Base-by-base conservation (phyloP, 1,284 basidiomycete species). In the Cryptococcus maquisensis region DNA sequence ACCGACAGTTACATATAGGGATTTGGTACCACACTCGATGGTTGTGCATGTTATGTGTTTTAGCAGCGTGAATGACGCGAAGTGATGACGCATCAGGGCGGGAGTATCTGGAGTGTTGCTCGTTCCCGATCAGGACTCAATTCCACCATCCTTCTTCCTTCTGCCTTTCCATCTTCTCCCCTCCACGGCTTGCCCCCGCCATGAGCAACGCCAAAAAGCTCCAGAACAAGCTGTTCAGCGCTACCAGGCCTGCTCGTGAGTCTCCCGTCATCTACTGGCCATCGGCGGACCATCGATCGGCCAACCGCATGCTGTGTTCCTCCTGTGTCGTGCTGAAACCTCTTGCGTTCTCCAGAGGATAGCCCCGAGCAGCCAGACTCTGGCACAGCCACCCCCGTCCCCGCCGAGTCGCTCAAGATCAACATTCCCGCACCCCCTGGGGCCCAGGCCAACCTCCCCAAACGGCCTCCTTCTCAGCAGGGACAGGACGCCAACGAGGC, bases 171-270 rank as follows among this genome's bases (percentile, higher is more conserved):
- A 18, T 38, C 21, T 21, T 35, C 38, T 18, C 26, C 32, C 18
- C 36, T 20, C 32, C 26, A 41, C 51, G n/a, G n/a, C 46, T 32
- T 41, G 13, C 32, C 47, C 42, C 12, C 42, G 54, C 51, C 12
- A 64, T 64, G 62, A 72, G 69, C 61, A 61, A 81, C 43, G 79
- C 81, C 43, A 81, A 84, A 74, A 84, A 84, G 66, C 82, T 90
- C 21, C 88, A 89, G 69, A 83, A 81, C 40, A 90, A 84, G 75
- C 79, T 91, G 44, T 90, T 91, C 69, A 80, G 86, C 36, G 64
- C 58, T 15, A 32, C n/a, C 39, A 24, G 39, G 52, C 42, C 47
- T 39, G 46, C 48, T 53, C 16, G 12, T 39, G 35, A n/a, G 37
- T 20, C 47, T 28, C 42, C 15, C 46, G 42, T 18, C 49, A 23